Conservation (phyloP, 139 green algal species). For the Diplosphaera chodatii region DNA sequence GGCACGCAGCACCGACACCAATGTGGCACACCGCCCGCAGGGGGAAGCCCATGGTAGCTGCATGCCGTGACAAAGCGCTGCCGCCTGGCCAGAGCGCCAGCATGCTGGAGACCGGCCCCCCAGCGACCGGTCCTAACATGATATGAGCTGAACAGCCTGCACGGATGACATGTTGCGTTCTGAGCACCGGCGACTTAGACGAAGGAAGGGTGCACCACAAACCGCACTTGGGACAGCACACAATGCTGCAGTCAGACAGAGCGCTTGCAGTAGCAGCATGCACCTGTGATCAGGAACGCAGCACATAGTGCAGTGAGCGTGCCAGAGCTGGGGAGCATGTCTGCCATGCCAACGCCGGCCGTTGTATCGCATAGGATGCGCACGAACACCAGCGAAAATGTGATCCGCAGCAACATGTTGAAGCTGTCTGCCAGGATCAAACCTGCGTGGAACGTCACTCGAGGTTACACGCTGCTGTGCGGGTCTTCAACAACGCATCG, state of each 20-base stretch:
- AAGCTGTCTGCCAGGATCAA: slow-evolving; percentile 63
- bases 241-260: too few species aligned
- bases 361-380: slow-evolving; percentile 13
- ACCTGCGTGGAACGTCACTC: slow-evolving; percentile 23
- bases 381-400: slow-evolving; percentile 52
- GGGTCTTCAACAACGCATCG: not conserved
- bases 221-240: not conserved
- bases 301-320: slow-evolving; percentile 7
- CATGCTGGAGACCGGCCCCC: not conserved
- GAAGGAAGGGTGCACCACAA: slow-evolving; percentile 8
- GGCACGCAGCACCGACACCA: slow-evolving; percentile 23
- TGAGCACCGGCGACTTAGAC: not conserved
- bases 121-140: not conserved
- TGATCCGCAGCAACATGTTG: slow-evolving; percentile 76
- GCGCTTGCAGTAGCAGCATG: not conserved
- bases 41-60: not conserved
- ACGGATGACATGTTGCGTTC: not conserved
- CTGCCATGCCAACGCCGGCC: slow-evolving; percentile 6
- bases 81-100: not conserved
- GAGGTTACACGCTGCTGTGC: not conserved
- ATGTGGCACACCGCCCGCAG: slow-evolving; percentile 22
- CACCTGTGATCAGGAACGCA: not conserved
- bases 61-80: not conserved
- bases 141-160: not conserved
- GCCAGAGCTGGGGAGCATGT: slow-evolving; percentile 25